These are phyloP conservation scores for Syzygium aqueum DNA, from an alignment of 345 rosid species.

Conservation along the genomic window DNA sequence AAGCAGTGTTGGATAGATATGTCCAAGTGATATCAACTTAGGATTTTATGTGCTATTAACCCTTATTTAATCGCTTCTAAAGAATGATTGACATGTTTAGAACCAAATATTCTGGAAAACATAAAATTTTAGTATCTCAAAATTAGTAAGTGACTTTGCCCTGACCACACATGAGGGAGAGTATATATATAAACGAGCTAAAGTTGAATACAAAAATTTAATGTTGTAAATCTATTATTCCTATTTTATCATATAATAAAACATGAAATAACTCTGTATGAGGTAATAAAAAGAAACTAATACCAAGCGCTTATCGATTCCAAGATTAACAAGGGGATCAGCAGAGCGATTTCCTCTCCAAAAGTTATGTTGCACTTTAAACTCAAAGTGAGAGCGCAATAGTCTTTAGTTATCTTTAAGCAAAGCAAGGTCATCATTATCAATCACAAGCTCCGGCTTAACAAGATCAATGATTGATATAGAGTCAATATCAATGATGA, in stretches of 20 bases:
- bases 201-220: too few species aligned
- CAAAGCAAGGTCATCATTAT: too few species aligned
- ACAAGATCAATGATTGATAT: too few species aligned
- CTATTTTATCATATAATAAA: too few species aligned
- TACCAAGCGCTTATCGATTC: background rate
- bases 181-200: background rate
- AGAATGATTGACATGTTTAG: background rate
- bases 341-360: rapidly evolving
- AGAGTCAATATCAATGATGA: too few species aligned
- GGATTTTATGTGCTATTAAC: background rate
- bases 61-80: background rate
- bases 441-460: background rate
- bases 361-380: background rate
- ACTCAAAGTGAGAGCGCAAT: background rate
- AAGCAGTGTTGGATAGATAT: background rate
- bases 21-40: too few species aligned
- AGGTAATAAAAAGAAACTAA: too few species aligned
- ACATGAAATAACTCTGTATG: too few species aligned
- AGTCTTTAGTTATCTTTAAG: background rate
- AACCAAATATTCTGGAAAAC: background rate
- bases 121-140: background rate
- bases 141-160: background rate
- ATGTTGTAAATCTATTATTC: too few species aligned
- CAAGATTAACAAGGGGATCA: background rate
- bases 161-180: background rate